phyloP scores from a whole-genome alignment of 768 basidiomycete genomes.

The Infundibulicybe gibba region DNA sequence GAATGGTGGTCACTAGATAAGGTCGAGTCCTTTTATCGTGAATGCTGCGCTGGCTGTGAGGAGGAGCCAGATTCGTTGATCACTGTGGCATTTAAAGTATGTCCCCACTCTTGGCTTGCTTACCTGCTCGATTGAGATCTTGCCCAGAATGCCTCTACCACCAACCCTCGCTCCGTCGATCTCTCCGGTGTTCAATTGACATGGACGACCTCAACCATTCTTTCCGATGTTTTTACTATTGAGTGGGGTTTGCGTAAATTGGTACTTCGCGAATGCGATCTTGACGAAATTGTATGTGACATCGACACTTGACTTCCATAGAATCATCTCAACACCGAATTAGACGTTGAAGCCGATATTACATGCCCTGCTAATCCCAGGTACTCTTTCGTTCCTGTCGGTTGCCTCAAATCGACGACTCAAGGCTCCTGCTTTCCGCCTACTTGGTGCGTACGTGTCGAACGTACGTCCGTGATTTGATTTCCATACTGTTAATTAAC shows the following conservation, averaged over 20 bases:
- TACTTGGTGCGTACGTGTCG: slow-evolving; percentile 76
- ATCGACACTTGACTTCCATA: not conserved
- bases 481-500: slow-evolving; percentile 2
- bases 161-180: slow-evolving; percentile 68
- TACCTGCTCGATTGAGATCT: not conserved
- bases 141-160: slow-evolving; percentile 46
- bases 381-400: slow-evolving; percentile 76
- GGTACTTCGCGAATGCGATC: slow-evolving; percentile 80
- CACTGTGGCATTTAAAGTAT: slow-evolving; percentile 68
- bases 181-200: slow-evolving; percentile 79
- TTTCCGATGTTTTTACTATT: slow-evolving; percentile 88
- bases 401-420: slow-evolving; percentile 85
- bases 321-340: not conserved
- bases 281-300: slow-evolving; percentile 72
- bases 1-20: slow-evolving; percentile 86
- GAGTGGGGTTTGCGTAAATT: slow-evolving; percentile 92
- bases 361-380: slow-evolving; percentile 84
- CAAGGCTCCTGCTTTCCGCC: slow-evolving; percentile 70
- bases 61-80: slow-evolving; percentile 65
- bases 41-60: slow-evolving; percentile 78
- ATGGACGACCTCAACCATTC: slow-evolving; percentile 63
- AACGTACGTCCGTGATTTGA: slow-evolving; percentile 41
- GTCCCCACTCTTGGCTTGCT: slow-evolving; percentile 11
- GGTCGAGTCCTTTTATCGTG: slow-evolving; percentile 83
- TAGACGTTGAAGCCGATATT: slow-evolving; percentile 86